A percentile compares a stretch with the other conserved stretches of the same genome.
Evolutionary conservation across 495 filamentous ascomycete species (phyloP).

Genomic region (Choiromyces venosus): DNA sequence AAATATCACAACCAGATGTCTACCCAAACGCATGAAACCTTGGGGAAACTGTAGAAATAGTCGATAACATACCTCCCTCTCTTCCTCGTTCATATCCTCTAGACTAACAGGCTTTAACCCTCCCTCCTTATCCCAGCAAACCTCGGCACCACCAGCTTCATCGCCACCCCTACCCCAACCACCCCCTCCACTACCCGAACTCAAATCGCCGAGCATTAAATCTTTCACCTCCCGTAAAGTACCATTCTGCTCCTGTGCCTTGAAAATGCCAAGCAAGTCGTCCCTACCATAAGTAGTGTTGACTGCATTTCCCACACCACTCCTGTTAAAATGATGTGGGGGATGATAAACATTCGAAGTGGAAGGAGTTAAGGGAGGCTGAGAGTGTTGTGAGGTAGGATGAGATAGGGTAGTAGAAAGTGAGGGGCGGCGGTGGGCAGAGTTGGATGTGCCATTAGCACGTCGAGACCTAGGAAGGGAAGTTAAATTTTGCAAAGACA

Average conservation of each 20-base stretch:
- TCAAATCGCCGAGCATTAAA: constrained; percentile 61
- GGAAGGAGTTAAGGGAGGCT: constrained; percentile 50
- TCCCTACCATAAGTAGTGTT: constrained; percentile 75
- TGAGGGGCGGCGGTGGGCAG: constrained; percentile 40
- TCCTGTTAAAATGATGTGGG: constrained; percentile 44
- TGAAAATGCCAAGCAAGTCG: constrained; percentile 72
- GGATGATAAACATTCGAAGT: constrained; percentile 44
- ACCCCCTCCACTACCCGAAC: constrained; percentile 57
- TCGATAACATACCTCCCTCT: constrained; percentile 63
- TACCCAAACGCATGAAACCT: constrained; percentile 11
- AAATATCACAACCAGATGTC: background rate
- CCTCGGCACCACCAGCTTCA: constrained; percentile 63
- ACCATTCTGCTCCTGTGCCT: constrained; percentile 54
- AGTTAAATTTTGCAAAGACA: background rate
- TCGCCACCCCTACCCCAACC: constrained; percentile 76
- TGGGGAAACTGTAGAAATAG: constrained; percentile 15
- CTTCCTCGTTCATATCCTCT: constrained; percentile 70
- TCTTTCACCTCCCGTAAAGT: constrained; percentile 58
- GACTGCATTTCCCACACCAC: constrained; percentile 52
- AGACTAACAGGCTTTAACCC: constrained; percentile 66
- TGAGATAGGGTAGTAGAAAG: constrained; percentile 55
- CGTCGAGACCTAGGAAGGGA: constrained; percentile 34
- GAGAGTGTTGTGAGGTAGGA: constrained; percentile 48
- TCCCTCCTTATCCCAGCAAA: constrained; percentile 85
- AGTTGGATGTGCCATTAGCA: constrained; percentile 36